Percentiles rank a stretch among this genome's conserved stretches.
Evolutionary conservation across 192 early-diverging fungal genomes (phyloP).

Genomic region (Backusella liffmaniae): DNA sequence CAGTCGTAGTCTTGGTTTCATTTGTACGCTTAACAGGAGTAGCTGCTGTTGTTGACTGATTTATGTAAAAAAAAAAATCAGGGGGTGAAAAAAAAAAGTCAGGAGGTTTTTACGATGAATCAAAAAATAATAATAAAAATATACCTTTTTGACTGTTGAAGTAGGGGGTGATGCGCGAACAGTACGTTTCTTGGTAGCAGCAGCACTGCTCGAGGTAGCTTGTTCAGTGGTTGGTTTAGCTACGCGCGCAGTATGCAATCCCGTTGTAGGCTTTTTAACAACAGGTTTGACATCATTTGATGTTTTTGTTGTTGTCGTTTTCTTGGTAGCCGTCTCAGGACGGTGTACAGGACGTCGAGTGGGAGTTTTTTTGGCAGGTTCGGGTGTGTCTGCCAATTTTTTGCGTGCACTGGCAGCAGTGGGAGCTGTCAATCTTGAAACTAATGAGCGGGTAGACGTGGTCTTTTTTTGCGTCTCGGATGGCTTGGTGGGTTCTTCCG

Average conservation of each 20-base stretch:
- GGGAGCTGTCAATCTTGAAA: constrained; percentile 22
- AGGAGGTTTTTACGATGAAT: not conserved
- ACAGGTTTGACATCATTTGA: constrained; percentile 7
- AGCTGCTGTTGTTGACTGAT: not conserved
- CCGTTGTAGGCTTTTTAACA: not conserved
- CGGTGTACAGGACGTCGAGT: not conserved
- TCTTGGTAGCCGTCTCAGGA: not conserved
- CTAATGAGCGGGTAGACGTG: not conserved
- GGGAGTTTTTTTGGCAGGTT: not conserved
- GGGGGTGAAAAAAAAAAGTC: not conserved
- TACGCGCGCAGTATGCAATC: not conserved
- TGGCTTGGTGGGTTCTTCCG: constrained; percentile 12
- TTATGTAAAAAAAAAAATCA: not conserved
- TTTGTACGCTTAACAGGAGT: not conserved
- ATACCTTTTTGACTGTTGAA: constrained; percentile 6
- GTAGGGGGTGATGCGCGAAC: constrained; percentile 4
- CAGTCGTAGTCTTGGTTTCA: not conserved
- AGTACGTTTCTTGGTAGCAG: not conserved
- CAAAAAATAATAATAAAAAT: not conserved
- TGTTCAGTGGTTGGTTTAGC: not conserved
- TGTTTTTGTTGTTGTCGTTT: not conserved
- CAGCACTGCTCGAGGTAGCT: not conserved
- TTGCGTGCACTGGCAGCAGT: constrained; percentile 22
- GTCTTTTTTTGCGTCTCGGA: not conserved
- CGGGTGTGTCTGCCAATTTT: not conserved